Conservation (phyloP, 2,329 filamentous ascomycete genomes). For the Epichloe amarillans region DNA sequence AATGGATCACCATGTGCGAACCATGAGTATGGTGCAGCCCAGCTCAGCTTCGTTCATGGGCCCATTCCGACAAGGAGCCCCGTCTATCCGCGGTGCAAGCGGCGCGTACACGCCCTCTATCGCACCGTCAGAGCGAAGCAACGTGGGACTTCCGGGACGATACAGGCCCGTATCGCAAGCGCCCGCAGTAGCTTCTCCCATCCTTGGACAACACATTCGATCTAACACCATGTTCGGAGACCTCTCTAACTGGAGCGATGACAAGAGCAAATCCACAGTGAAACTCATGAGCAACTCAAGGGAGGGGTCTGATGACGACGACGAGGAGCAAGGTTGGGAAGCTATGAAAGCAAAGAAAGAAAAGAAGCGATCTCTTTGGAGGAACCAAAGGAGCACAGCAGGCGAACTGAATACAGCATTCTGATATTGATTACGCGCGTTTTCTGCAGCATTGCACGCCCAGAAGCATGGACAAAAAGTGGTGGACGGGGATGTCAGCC, state of each 20-base stretch:
- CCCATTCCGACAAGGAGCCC: conserved; percentile 22
- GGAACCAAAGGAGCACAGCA: conserved; percentile 41
- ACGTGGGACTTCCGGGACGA: conserved; percentile 74
- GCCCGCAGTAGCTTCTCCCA: conserved; percentile 19
- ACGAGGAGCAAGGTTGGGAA: conserved; percentile 52
- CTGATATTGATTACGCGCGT: conserved; percentile 9
- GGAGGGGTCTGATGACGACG: conserved; percentile 40
- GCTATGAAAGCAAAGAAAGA: conserved; percentile 57
- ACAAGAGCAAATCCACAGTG: conserved; percentile 20
- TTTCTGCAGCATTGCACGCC: too few species aligned
- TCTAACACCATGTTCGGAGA: conserved; percentile 21
- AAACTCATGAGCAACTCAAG: conserved; percentile 27
- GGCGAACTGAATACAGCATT: conserved; percentile 36
- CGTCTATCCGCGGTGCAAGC: conserved; percentile 21
- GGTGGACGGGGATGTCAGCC: too few species aligned
- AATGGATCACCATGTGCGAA: conserved; percentile 40
- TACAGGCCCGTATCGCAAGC: conserved; percentile 79
- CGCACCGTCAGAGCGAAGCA: conserved; percentile 90
- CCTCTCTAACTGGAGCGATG: conserved; percentile 19
- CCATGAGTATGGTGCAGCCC: conserved; percentile 76
- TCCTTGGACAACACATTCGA: conserved; percentile 17
- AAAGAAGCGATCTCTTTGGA: conserved; percentile 54
- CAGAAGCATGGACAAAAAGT: too few species aligned
- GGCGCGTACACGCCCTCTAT: conserved; percentile 75
- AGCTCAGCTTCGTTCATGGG: conserved; percentile 46